These are phyloP conservation scores for Kluyveromyces sp. DNA, from an alignment of 1,139 yeast genomes.

Conservation along the genomic window DNA sequence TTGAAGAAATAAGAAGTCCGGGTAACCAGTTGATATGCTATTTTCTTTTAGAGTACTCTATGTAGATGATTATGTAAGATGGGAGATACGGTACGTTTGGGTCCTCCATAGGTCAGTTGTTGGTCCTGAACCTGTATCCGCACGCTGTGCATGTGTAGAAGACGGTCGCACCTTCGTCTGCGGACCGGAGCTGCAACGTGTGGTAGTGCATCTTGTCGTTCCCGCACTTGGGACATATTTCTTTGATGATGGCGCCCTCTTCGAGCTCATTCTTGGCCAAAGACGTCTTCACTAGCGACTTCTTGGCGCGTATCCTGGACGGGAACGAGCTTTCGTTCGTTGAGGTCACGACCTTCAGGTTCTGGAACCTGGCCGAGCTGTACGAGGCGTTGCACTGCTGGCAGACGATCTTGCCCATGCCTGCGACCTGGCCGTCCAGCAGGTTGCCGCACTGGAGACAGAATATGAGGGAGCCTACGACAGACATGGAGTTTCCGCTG, in stretches of 20 bases:
- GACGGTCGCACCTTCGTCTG: conserved; percentile 97
- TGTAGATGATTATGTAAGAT: no score
- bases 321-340: conserved; percentile 90
- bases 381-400: conserved; percentile 61
- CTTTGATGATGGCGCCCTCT: conserved; percentile 94
- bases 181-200: conserved; percentile 91
- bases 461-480: conserved; percentile 88
- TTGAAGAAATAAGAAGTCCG: no score
- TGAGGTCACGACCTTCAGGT: conserved; percentile 77
- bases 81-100: background rate
- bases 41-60: no score
- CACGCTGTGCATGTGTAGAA: conserved; percentile 93
- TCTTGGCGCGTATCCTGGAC: conserved; percentile 67
- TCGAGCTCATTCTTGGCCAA: conserved; percentile 72
- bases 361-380: conserved; percentile 52
- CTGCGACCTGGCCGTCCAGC: conserved; percentile 56
- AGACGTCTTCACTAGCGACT: conserved; percentile 84
- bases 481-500: conserved; percentile 68
- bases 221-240: conserved; percentile 96
- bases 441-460: conserved; percentile 92
- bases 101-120: conserved; percentile 42
- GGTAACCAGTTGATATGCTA: background rate
- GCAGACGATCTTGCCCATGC: conserved; percentile 49
- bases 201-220: conserved; percentile 97
- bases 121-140: conserved; percentile 89